These are phyloP conservation scores for Alloascoidea africana DNA, from an alignment of 805 yeast species.

Conservation along the genomic window DNA sequence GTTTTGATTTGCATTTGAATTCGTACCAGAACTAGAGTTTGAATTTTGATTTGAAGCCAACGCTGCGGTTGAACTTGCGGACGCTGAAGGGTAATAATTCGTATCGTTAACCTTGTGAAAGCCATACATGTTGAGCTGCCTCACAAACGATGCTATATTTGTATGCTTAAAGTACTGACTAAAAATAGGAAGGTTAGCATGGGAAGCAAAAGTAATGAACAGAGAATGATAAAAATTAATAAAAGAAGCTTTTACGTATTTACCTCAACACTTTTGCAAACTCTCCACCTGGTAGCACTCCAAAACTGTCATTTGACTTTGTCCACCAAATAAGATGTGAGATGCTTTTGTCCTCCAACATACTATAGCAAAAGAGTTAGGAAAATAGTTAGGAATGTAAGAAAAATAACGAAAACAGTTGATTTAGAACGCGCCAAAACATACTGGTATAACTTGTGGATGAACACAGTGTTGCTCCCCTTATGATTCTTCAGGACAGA, in stretches of 20 bases:
- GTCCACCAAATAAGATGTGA: slow-evolving; percentile 68
- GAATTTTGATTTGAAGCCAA: too few species aligned
- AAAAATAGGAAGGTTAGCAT: too few species aligned
- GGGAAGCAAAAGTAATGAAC: too few species aligned
- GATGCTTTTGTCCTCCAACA: slow-evolving; percentile 51
- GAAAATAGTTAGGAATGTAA: not conserved
- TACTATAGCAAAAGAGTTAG: slow-evolving; percentile 16
- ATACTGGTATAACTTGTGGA: slow-evolving; percentile 61
- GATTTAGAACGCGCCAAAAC: slow-evolving; percentile 3
- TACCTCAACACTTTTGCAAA: slow-evolving; percentile 39
- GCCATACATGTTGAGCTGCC: slow-evolving; percentile 94
- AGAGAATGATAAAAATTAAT: too few species aligned
- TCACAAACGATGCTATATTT: slow-evolving; percentile 82
- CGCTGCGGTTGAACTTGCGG: too few species aligned
- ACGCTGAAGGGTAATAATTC: not conserved
- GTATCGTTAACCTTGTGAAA: slow-evolving; percentile 49
- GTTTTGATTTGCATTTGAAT: too few species aligned
- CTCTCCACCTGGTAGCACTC: slow-evolving; percentile 55
- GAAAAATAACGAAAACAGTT: too few species aligned
- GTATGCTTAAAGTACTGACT: slow-evolving; percentile 78
- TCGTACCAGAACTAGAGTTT: not conserved
- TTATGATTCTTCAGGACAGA: too few species aligned
- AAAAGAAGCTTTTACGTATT: too few species aligned
- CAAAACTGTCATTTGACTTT: slow-evolving; percentile 39
- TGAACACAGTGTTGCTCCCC: slow-evolving; percentile 32